A percentile compares a stretch with the other conserved stretches of the same genome.
phyloP scores from a whole-genome alignment of 2,329 filamentous ascomycete genomes.

The Arthrobotrys musiformis region DNA sequence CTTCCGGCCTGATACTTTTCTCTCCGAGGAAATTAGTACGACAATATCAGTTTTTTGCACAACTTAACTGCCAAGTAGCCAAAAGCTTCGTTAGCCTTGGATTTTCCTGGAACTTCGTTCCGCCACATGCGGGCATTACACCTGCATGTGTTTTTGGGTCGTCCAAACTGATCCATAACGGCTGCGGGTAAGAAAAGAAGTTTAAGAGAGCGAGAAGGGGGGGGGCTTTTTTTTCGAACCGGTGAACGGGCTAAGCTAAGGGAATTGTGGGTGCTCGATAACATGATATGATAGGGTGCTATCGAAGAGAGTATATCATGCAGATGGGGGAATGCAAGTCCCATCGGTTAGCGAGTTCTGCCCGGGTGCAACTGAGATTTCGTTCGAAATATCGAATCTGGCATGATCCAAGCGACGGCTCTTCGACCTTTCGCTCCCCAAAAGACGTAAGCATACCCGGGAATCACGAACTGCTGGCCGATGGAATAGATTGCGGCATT shows the following conservation, averaged over 20 bases:
- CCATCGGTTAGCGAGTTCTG: constrained; percentile 52
- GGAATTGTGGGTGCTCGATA: not conserved
- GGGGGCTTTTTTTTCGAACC: no score
- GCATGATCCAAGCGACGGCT: constrained; percentile 51
- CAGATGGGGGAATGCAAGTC: constrained; percentile 32
- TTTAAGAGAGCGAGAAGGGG: not conserved
- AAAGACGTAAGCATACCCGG: constrained; percentile 54
- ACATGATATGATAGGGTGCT: constrained; percentile 6
- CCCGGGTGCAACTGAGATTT: constrained; percentile 47
- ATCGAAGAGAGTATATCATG: constrained; percentile 6
- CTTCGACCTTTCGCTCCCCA: constrained; percentile 17
- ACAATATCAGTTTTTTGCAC: not conserved
- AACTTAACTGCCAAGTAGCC: constrained; percentile 20
- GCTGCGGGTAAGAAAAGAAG: constrained; percentile 50
- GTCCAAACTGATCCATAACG: constrained; percentile 43
- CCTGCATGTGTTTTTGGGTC: constrained; percentile 53
- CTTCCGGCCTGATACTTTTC: constrained; percentile 21
- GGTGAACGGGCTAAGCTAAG: constrained; percentile 4
- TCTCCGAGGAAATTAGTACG: constrained; percentile 12
- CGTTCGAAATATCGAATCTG: constrained; percentile 45
- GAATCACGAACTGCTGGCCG: constrained; percentile 46
- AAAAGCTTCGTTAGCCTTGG: constrained; percentile 43
- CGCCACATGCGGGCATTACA: constrained; percentile 54
- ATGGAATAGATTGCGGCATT: constrained; percentile 53
- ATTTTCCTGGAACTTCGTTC: constrained; percentile 56